These are phyloP conservation scores for Mycotypha africana DNA, from an alignment of 371 early-diverging fungal species.

Conservation along the genomic window DNA sequence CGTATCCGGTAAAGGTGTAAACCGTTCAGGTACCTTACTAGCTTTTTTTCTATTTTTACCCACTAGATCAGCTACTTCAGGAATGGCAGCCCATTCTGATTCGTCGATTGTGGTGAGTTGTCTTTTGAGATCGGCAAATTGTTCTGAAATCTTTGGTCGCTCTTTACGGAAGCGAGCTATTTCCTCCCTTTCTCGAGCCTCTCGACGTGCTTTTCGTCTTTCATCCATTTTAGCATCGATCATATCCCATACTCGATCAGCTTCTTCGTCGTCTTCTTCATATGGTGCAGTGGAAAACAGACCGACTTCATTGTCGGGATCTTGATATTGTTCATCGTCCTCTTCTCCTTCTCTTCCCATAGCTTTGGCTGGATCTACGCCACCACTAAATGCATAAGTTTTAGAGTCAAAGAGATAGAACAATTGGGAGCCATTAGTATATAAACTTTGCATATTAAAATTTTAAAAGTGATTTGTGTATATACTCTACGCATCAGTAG, in stretches of 20 bases:
- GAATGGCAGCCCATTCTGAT: slow-evolving; percentile 90
- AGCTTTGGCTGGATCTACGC: slow-evolving; percentile 29
- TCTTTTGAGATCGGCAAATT: slow-evolving; percentile 89
- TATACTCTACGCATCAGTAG: slow-evolving; percentile 48
- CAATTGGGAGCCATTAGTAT: too few species aligned
- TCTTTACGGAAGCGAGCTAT: slow-evolving; percentile 52
- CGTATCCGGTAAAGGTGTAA: slow-evolving; percentile 84
- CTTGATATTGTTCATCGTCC: slow-evolving; percentile 77
- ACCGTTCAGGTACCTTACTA: slow-evolving; percentile 62
- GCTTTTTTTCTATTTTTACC: slow-evolving; percentile 72
- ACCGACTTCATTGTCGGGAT: slow-evolving; percentile 94
- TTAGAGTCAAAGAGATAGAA: too few species aligned
- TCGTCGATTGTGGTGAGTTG: slow-evolving; percentile 69
- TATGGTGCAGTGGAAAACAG: slow-evolving; percentile 85
- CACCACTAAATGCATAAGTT: too few species aligned
- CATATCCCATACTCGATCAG: slow-evolving; percentile 88
- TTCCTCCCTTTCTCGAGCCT: slow-evolving; percentile 58
- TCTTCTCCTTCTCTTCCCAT: slow-evolving; percentile 51
- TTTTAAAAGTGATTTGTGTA: not conserved
- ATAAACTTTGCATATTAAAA: too few species aligned
- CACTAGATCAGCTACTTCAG: slow-evolving; percentile 89
- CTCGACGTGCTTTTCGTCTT: slow-evolving; percentile 70
- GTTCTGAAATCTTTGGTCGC: slow-evolving; percentile 75
- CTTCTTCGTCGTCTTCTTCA: slow-evolving; percentile 96
- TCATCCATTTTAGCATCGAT: slow-evolving; percentile 91